These are phyloP conservation scores for Garcileccinum viscosum DNA, from an alignment of 1,284 basidiomycete species.

Conservation along the genomic window DNA sequence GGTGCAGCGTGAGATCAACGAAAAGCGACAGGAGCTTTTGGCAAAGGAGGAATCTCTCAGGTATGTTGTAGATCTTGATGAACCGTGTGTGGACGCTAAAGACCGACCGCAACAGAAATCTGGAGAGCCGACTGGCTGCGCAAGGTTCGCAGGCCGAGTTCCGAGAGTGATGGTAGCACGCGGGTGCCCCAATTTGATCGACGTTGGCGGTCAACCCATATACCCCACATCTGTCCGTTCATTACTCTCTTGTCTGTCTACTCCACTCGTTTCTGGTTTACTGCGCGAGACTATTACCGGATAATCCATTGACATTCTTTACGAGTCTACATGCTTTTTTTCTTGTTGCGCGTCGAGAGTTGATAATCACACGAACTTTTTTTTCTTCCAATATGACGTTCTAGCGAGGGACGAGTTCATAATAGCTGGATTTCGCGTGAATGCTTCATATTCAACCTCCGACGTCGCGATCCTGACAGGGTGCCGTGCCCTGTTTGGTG, in stretches of 20 bases:
- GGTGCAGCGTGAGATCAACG: conserved; percentile 98
- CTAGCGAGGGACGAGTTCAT: conserved; percentile 4
- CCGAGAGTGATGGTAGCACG: conserved; percentile 50
- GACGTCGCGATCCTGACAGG: conserved; percentile 23
- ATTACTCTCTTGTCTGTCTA: conserved; percentile 38
- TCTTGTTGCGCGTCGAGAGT: conserved; percentile 30
- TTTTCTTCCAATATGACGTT: conserved; percentile 15
- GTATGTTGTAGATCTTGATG: conserved; percentile 44
- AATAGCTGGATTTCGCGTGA: conserved; percentile 8
- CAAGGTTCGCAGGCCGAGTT: conserved; percentile 77
- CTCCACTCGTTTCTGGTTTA: conserved; percentile 39
- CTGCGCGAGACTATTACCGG: conserved; percentile 42
- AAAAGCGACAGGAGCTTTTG: conserved; percentile 96
- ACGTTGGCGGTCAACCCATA: conserved; percentile 36
- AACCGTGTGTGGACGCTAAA: conserved; percentile 6
- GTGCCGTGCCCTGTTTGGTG: conserved; percentile 18
- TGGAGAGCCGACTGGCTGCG: conserved; percentile 89
- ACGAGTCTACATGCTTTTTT: conserved; percentile 34
- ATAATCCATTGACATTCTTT: conserved; percentile 47
- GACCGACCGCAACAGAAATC: conserved; percentile 59
- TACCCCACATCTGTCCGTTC: conserved; percentile 42
- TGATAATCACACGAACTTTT: conserved; percentile 18
- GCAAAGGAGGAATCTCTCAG: conserved; percentile 92
- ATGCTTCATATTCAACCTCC: conserved; percentile 37
- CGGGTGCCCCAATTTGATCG: conserved; percentile 29